Base-by-base conservation (phyloP, 2,329 filamentous ascomycete species). In the Arthrobotrys iridis region DNA sequence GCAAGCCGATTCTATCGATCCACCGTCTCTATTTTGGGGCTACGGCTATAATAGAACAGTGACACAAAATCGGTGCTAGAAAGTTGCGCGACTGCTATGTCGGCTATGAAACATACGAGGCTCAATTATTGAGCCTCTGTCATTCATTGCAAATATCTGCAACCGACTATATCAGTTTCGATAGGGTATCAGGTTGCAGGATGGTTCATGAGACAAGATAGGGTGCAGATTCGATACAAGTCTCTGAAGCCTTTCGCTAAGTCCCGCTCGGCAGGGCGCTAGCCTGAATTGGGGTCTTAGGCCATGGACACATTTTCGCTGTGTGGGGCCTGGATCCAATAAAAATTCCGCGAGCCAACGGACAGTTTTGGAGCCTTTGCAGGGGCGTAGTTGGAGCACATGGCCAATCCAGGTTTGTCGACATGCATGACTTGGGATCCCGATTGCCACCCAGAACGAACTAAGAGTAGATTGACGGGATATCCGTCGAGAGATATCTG, bases 381-480 rank as follows among this genome's bases (percentile, higher is more conserved):
- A 30, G 22, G 48, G 62, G 43, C 11, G 33, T 35, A 45, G 24
- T 41, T 8, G 7, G 48, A 46, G 26, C 62, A 66, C 62, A 57
- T 66, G 62, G 62, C 45, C 18, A 43, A 28, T 26, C 60, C 28
- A 8, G 22, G 30, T 52, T 55, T n/a, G 60, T 65, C 60, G 46
- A 65, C 60, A 40, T 65, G 60, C 60, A 65, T 65, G 59, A 22
- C 37, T 45, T 62, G 40, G 58, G 37, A 55, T 55, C 26, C n/a
- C 50, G 30, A 55, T 55, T 35, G 15, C 30, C 50, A 22, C n/a
- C n/a, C n/a, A n/a, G n/a, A n/a, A n/a, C n/a, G n/a, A n/a, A n/a
- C n/a, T 13, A 37, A 18, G 20, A 18, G 30, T 37, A 55, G 50
- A 37, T 55, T 37, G 50, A 35, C 50, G 28, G 24, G 50, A 30